These are phyloP conservation scores for Melanomma pulvis-pyrius DNA, from an alignment of 495 filamentous ascomycete genomes.

Conservation along the genomic window DNA sequence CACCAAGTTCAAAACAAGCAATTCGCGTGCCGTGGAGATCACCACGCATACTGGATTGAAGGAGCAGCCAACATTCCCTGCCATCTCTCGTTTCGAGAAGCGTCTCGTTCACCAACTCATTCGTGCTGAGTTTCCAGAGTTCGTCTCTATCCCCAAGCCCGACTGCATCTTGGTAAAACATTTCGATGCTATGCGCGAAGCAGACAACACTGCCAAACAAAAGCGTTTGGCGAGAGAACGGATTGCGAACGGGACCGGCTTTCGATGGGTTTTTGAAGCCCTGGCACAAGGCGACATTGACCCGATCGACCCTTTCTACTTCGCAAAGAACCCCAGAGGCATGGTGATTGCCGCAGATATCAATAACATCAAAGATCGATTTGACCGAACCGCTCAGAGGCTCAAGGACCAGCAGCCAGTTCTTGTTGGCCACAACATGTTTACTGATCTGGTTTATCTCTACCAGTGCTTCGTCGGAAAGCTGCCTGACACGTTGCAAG, in stretches of 20 bases:
- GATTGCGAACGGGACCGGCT: conserved; percentile 58
- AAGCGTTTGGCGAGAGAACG: conserved; percentile 48
- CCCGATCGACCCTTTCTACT: conserved; percentile 51
- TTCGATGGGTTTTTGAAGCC: conserved; percentile 73
- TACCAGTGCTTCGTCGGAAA: conserved; percentile 68
- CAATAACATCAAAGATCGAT: conserved; percentile 37
- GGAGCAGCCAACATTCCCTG: neutral
- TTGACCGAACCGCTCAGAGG: conserved; percentile 42
- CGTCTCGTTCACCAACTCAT: conserved; percentile 71
- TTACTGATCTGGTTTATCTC: conserved; percentile 73
- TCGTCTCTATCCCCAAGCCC: conserved; percentile 51
- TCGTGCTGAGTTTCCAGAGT: conserved; percentile 61
- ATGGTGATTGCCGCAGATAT: conserved; percentile 40
- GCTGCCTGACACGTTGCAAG: conserved; percentile 62
- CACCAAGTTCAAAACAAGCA: conserved; percentile 50
- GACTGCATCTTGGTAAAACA: conserved; percentile 58
- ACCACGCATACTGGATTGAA: conserved; percentile 12
- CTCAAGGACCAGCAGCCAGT: conserved; percentile 56
- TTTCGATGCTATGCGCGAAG: conserved; percentile 55
- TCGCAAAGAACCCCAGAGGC: conserved; percentile 38
- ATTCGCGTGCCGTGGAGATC: conserved; percentile 17
- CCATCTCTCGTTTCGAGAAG: conserved; percentile 53
- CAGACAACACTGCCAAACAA: conserved; percentile 45
- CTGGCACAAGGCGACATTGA: conserved; percentile 61
- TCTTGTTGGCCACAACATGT: conserved; percentile 77